Conservation (phyloP, 768 basidiomycete species). For the Pisolithus microcarpus region DNA sequence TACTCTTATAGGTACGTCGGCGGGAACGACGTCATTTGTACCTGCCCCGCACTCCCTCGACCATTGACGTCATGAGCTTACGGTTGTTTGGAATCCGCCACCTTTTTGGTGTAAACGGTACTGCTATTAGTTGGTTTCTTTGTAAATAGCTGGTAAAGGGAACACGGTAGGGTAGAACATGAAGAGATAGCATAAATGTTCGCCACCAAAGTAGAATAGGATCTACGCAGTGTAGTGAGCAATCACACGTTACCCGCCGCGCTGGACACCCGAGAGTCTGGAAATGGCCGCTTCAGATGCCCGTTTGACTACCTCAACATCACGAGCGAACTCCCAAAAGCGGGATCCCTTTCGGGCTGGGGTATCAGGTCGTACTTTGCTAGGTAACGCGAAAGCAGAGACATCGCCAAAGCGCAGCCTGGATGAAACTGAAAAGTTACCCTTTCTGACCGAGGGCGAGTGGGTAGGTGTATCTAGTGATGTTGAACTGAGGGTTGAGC, state of each 20-base stretch:
- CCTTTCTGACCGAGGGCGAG: neutral
- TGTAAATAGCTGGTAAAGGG: no score
- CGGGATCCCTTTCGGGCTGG: constrained; percentile 35
- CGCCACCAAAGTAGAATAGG: neutral
- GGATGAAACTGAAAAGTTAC: constrained; percentile 7
- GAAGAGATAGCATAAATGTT: neutral
- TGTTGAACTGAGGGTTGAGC: neutral
- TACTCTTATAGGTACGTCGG: neutral
- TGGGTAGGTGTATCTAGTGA: constrained; percentile 3
- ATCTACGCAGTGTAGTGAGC: neutral
- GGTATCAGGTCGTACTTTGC: no score
- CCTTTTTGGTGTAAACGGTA: no score
- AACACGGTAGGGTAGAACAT: no score
- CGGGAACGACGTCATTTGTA: constrained; percentile 2
- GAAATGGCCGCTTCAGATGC: constrained; percentile 84
- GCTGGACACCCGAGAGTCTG: constrained; percentile 70
- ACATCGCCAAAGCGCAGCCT: constrained; percentile 11
- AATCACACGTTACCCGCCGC: neutral
- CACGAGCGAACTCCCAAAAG: constrained; percentile 82
- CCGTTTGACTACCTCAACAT: constrained; percentile 79
- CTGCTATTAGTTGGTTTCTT: no score
- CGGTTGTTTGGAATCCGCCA: no score
- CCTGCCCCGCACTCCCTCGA: neutral
- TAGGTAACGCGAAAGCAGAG: constrained; percentile 10
- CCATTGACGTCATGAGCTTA: neutral